Evolutionary conservation across 2,329 filamentous ascomycete species (phyloP).

Genomic region (Aurifilum marmelostoma): DNA sequence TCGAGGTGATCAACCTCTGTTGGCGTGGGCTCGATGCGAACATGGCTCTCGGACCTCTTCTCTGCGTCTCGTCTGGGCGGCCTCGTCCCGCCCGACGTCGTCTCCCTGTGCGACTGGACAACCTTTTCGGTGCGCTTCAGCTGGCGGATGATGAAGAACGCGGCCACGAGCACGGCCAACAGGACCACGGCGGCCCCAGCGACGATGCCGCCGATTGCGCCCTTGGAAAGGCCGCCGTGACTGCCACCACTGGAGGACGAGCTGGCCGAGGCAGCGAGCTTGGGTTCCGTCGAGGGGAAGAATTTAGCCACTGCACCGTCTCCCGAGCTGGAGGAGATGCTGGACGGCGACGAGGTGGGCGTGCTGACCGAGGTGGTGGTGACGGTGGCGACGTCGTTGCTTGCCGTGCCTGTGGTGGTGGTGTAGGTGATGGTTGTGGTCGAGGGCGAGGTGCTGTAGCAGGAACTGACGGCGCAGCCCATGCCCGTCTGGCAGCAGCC

Average conservation of each 20-base stretch:
- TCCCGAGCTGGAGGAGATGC: constrained; percentile 33
- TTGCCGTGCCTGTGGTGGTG: constrained; percentile 47
- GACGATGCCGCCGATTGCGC: constrained; percentile 57
- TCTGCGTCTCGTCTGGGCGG: constrained; percentile 36
- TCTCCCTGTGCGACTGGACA: constrained; percentile 41
- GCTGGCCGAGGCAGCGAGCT: constrained; percentile 41
- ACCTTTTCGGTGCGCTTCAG: constrained; percentile 51
- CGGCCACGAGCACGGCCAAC: constrained; percentile 49
- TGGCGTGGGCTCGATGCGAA: constrained; percentile 42
- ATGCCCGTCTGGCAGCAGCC: constrained; percentile 57
- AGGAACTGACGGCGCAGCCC: constrained; percentile 51
- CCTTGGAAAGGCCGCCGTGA: constrained; percentile 42
- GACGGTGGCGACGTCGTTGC: constrained; percentile 41
- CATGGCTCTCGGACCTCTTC: constrained; percentile 38
- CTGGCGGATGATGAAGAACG: constrained; percentile 54
- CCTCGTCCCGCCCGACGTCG: constrained; percentile 36
- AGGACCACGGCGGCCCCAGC: constrained; percentile 54
- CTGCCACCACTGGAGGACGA: constrained; percentile 31
- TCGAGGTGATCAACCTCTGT: constrained; percentile 50
- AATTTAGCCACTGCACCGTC: constrained; percentile 44
- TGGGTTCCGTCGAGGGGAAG: constrained; percentile 49
- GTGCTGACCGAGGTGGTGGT: constrained; percentile 45
- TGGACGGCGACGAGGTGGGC: constrained; percentile 40
- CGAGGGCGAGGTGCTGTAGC: constrained; percentile 51
- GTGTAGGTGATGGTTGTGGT: constrained; percentile 53